Percentiles rank a stretch among this genome's conserved stretches.
Evolutionary conservation across 2,329 filamentous ascomycete species (phyloP).

Genomic region (Reticulascus tulasneorum): DNA sequence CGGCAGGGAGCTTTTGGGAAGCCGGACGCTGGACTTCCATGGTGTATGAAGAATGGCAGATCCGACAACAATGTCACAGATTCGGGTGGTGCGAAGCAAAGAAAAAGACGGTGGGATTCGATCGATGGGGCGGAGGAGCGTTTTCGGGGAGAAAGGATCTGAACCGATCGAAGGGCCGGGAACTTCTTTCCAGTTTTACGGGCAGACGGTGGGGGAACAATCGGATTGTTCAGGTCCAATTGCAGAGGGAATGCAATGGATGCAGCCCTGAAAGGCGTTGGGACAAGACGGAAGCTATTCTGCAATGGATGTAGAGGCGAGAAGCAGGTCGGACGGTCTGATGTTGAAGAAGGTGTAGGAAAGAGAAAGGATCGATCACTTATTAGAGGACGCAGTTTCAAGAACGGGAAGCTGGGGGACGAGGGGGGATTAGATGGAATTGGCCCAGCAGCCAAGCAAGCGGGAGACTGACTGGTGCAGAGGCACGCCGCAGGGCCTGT

Average conservation of each 20-base stretch:
- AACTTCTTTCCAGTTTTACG: no score
- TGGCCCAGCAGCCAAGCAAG: conserved; percentile 7
- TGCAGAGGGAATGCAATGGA: conserved; percentile 7
- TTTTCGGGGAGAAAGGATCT: not conserved
- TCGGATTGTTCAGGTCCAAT: conserved; percentile 4
- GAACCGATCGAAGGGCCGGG: no score
- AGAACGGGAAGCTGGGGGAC: conserved; percentile 13
- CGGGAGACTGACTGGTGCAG: no score
- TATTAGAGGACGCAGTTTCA: conserved; percentile 9
- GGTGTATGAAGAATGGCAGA: not conserved
- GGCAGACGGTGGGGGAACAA: conserved; percentile 2
- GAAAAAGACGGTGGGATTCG: not conserved
- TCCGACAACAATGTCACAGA: not conserved
- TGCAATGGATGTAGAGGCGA: not conserved
- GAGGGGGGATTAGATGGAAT: conserved; percentile 17
- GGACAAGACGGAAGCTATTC: conserved; percentile 1
- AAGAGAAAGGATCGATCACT: conserved; percentile 8
- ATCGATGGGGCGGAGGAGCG: not conserved
- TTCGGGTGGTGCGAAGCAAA: not conserved
- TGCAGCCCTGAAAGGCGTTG: conserved; percentile 4
- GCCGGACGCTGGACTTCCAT: conserved; percentile 14
- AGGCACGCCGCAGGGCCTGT: no score
- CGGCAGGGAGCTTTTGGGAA: conserved; percentile 43
- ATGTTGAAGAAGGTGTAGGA: conserved; percentile 5
- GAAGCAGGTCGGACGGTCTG: not conserved